Evolutionary conservation across 192 early-diverging fungal species (phyloP).

Genomic region (Paraglomus occultum): DNA sequence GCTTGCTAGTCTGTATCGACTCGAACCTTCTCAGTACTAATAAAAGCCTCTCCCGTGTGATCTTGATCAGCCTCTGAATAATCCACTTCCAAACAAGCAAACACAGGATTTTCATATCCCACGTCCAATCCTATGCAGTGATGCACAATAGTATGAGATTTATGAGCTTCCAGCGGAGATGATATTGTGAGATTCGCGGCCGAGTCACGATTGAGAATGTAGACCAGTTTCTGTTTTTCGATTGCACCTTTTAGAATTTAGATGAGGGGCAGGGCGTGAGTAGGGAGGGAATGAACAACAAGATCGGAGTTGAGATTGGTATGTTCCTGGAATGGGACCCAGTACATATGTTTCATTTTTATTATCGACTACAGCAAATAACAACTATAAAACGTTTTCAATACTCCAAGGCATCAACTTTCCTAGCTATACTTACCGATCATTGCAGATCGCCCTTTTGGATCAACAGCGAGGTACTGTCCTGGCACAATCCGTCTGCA

Average conservation of each 20-base stretch:
- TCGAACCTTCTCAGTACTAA: conserved; percentile 68
- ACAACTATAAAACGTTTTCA: too few relatives aligned
- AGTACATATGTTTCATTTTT: too few relatives aligned
- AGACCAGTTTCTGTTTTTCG: conserved; percentile 95
- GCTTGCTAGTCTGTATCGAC: background rate
- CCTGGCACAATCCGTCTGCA: conserved; percentile 88
- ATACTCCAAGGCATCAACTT: background rate
- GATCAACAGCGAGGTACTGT: conserved; percentile 94
- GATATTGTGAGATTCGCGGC: conserved; percentile 81
- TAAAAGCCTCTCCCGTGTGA: conserved; percentile 66
- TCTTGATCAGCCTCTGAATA: conserved; percentile 82
- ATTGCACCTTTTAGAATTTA: conserved; percentile 59
- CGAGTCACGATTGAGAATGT: conserved; percentile 93
- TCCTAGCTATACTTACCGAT: conserved; percentile 53
- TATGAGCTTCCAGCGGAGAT: conserved; percentile 95
- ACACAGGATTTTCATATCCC: conserved; percentile 97
- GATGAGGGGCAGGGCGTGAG: background rate
- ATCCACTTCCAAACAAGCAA: conserved; percentile 89
- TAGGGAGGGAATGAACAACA: background rate
- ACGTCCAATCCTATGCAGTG: conserved; percentile 91
- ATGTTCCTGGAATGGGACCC: background rate
- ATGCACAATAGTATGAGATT: conserved; percentile 72
- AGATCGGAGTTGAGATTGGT: background rate
- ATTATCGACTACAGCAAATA: too few relatives aligned
- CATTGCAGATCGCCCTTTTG: conserved; percentile 95